These are phyloP conservation scores for Globisporangium cylindrosporum DNA, from an alignment of 352 stramenopile species.

Conservation along the genomic window DNA sequence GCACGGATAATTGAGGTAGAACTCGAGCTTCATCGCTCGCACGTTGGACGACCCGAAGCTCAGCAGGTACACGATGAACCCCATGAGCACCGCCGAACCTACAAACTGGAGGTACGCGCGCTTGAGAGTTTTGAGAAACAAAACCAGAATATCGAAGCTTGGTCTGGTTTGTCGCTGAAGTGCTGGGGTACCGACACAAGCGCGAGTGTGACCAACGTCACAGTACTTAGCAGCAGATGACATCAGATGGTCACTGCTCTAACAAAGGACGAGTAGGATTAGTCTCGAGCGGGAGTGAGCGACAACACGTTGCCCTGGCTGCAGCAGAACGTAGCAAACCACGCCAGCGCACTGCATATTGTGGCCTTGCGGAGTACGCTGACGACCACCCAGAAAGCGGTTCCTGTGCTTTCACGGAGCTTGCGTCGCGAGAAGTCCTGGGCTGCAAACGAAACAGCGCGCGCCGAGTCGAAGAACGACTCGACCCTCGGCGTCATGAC, in stretches of 20 bases:
- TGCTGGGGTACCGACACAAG: slow-evolving; percentile 10
- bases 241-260: slow-evolving; percentile 18
- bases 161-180: slow-evolving; percentile 13
- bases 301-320: slow-evolving; percentile 27
- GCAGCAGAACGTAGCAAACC: slow-evolving; percentile 21
- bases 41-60: neutral
- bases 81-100: slow-evolving; percentile 8
- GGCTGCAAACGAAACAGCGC: neutral
- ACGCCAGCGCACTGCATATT: slow-evolving; percentile 18
- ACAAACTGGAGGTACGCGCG: neutral
- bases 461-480: neutral
- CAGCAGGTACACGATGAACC: slow-evolving; percentile 1
- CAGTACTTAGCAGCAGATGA: neutral
- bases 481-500: neutral
- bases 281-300: slow-evolving; percentile 20
- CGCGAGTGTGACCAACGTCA: slow-evolving; percentile 6
- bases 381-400: neutral
- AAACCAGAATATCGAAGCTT: neutral
- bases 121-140: slow-evolving; percentile 7
- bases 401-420: neutral
- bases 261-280: slow-evolving; percentile 25
- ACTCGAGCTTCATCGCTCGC: slow-evolving; percentile 3
- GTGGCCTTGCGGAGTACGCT: slow-evolving; percentile 18
- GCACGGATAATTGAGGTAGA: neutral
- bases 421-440: neutral